phyloP scores from a whole-genome alignment of 2,329 filamentous ascomycete genomes.

The Curvularia hawaiiensis region DNA sequence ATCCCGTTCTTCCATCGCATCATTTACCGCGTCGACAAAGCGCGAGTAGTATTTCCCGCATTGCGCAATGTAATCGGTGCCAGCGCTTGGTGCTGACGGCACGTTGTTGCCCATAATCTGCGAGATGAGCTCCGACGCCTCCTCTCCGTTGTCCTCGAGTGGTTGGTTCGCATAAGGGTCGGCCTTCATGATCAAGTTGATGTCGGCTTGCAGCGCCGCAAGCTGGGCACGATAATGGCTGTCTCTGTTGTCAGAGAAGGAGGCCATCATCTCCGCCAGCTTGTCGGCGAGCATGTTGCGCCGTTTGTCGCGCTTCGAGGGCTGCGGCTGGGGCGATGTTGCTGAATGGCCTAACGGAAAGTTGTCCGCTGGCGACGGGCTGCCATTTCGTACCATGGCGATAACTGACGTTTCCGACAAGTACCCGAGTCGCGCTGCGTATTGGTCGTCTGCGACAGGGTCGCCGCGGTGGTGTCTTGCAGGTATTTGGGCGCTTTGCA shows the following conservation, averaged over 20 bases:
- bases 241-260: constrained; percentile 81
- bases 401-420: constrained; percentile 3
- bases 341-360: constrained; percentile 45
- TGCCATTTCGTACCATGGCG: constrained; percentile 47
- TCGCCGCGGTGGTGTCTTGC: constrained; percentile 1
- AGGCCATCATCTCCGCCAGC: constrained; percentile 74
- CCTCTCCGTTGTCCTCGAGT: constrained; percentile 68
- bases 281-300: constrained; percentile 82
- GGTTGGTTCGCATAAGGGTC: constrained; percentile 77
- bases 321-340: constrained; percentile 54
- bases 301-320: constrained; percentile 89
- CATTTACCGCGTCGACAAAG: constrained; percentile 85
- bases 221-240: constrained; percentile 86
- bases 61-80: constrained; percentile 68
- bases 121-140: constrained; percentile 66
- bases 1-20: constrained; percentile 86
- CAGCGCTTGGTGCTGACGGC: constrained; percentile 57
- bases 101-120: constrained; percentile 50
- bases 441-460: constrained; percentile 4
- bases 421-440: constrained; percentile 4
- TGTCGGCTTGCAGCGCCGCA: constrained; percentile 89
- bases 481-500: background rate
- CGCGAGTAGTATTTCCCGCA: constrained; percentile 82
- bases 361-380: constrained; percentile 44
- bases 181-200: constrained; percentile 81